These are phyloP conservation scores for Eustoma russellianum DNA, from an alignment of 257 asterid genomes.

Conservation along the genomic window DNA sequence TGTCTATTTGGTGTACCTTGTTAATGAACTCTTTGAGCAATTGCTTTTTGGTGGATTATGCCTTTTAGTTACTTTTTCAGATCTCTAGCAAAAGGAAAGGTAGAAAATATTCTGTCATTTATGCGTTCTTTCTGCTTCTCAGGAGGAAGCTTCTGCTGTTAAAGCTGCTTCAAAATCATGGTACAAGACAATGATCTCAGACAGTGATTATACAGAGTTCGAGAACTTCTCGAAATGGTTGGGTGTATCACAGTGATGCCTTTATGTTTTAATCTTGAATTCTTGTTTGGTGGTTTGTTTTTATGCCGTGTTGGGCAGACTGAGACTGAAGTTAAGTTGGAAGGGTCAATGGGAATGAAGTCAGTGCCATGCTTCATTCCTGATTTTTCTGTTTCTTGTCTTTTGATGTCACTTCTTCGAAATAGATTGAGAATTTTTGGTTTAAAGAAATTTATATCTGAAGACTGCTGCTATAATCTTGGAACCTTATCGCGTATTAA, in stretches of 20 bases:
- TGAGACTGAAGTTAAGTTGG: constrained; percentile 8
- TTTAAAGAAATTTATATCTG: constrained; percentile 8
- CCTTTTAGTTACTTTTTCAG: too few relatives aligned
- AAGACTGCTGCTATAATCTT: constrained; percentile 4
- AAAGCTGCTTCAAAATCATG: constrained; percentile 55
- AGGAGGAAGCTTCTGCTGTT: constrained; percentile 78
- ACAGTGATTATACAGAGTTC: constrained; percentile 70
- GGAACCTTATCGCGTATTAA: too few relatives aligned
- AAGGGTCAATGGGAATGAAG: constrained; percentile 6
- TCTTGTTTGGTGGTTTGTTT: constrained; percentile 13
- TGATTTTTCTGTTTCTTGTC: neutral
- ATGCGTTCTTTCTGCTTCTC: neutral
- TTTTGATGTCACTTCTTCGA: constrained; percentile 11
- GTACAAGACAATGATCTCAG: constrained; percentile 90
- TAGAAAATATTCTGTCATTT: neutral
- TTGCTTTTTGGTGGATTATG: too few relatives aligned
- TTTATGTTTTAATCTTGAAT: neutral
- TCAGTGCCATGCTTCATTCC: neutral
- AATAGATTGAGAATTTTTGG: constrained; percentile 12
- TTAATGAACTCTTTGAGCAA: too few relatives aligned
- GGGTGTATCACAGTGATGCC: constrained; percentile 54
- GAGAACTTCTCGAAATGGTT: constrained; percentile 86
- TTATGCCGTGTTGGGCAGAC: neutral
- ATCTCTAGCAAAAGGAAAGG: constrained; percentile 19
- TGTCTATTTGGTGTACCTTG: too few relatives aligned